phyloP scores from a whole-genome alignment of 345 rosid genomes.

The Hibiscus tridactylites region DNA sequence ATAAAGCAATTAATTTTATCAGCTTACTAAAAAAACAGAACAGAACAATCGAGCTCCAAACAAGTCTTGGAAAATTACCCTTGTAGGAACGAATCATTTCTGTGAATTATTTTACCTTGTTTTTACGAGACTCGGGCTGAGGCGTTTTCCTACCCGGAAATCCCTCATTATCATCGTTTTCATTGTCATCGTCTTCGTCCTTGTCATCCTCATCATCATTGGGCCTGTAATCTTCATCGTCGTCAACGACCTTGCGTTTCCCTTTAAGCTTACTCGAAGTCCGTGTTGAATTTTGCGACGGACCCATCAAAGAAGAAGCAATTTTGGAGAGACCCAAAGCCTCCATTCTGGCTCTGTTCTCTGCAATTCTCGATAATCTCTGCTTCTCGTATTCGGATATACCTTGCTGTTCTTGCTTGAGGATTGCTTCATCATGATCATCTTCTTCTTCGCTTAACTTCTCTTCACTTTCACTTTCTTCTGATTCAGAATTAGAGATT shows the following conservation, averaged over 20 bases:
- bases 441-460: slow-evolving; percentile 24
- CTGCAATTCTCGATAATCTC: slow-evolving; percentile 67
- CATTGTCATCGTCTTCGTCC: slow-evolving; percentile 10
- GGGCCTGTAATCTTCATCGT: slow-evolving; percentile 68
- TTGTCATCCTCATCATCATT: slow-evolving; percentile 21
- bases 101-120: slow-evolving; percentile 14
- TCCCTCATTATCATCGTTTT: slow-evolving; percentile 22
- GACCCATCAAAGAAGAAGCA: slow-evolving; percentile 40
- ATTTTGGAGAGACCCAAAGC: slow-evolving; percentile 61
- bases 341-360: slow-evolving; percentile 73
- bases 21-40: neutral
- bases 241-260: slow-evolving; percentile 39
- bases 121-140: slow-evolving; percentile 26
- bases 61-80: neutral
- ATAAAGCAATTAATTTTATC: neutral
- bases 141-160: slow-evolving; percentile 19
- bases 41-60: neutral
- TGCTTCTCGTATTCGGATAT: slow-evolving; percentile 58
- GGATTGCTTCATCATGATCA: slow-evolving; percentile 15
- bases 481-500: slow-evolving; percentile 15
- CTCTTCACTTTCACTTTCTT: slow-evolving; percentile 20
- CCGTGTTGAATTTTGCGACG: slow-evolving; percentile 21
- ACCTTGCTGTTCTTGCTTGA: slow-evolving; percentile 15
- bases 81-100: neutral
- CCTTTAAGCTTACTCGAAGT: slow-evolving; percentile 23